Base-by-base conservation (phyloP, 2,329 filamentous ascomycete species). In the Coniochaeta sp. region DNA sequence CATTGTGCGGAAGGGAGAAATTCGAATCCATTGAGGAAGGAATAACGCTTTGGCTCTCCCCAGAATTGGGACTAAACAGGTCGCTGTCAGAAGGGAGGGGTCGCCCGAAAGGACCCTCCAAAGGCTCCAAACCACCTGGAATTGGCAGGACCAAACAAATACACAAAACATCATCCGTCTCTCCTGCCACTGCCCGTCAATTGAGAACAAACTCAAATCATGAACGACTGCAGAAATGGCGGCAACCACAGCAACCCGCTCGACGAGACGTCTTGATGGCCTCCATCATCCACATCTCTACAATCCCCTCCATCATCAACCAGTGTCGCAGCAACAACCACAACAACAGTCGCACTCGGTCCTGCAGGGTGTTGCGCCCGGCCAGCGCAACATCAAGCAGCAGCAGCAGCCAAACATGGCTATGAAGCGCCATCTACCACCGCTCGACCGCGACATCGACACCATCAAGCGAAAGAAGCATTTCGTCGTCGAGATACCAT, bases 221-320 rank as follows among this genome's bases (percentile, higher is more conserved):
- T 48, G 45, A 48, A 28, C 18, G 45, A 48, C 27, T 35, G 47
- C 47, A 35, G 22, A 53, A 49, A 61, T 61, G 59, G 57, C 70
- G 68, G 78, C 78, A 74, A 74, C 75, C 62, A 76, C 75, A 61
- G 65, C 72, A 67, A 76, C 74, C 62, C 74, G 75, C 68, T 76
- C 75, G 63, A 70, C 68, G 60, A 67, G 72, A 66, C 72, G 74
- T 69, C 67, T 69, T 71, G 74, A 77, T 62, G 72, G 68, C 62
- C 69, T 71, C 61, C 57, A 52, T 53, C 65, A 68, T 56, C 64
- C 67, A 58, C 62, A 63, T 57, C 56, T 58, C 40, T 59, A 62
- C 58, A 61, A 60, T 30, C 26, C 45, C 3, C 58, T 57, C 60
- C 56, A 59, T 61, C 53, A 53, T 59, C 52, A 51, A 52, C 51